Evolutionary conservation across 2,329 filamentous ascomycete genomes (phyloP), one percentile per base, ranked within the genome.

Genomic region (Coleophoma eucalyptorum): DNA sequence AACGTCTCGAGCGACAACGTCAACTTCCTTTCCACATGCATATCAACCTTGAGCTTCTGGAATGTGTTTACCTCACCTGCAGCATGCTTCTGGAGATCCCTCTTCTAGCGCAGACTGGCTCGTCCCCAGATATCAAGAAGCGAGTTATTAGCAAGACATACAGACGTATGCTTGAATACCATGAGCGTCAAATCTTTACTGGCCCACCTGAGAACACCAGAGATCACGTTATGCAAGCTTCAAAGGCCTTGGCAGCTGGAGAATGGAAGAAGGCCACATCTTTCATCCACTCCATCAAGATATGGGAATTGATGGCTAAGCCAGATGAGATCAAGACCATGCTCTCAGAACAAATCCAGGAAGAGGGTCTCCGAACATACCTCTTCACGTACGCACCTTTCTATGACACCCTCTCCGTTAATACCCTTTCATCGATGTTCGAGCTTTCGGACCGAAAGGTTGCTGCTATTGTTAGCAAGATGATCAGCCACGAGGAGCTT

Each of bases 11-110:
- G 78, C 90, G 94, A 69, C 93, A 97, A 75, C 87, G 94, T 64
- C 94, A 99, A 75, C 82, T 99, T 60, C 94, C 94, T 35, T 99
- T 99, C 86, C 94, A 99, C 78, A 97, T 99, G 91, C 94, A 99
- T 81, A 99, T 99, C 79, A 99, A 99, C 79, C 82, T 99, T 48
- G 94, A 99, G 72, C 83, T 99, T 50, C 83, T 99, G 37, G 94
- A 99, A 77, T 97, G 94, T 67, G 93, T 97, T 55, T 99, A 99
- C 76, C 82, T 99, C 53, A 97, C 94, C 46, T 97, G 93, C 78
- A 97, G 91, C 74, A 99, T 99, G 94, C 87, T 99, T 59, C 83
- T 99, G 51, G 94, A 99, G 76, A 97, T 99, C 56, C 94, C 94
- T 54, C 86, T 97, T 43, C 86, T 99, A 61, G 95, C 94, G 45